A percentile compares a stretch with the other conserved stretches of the same genome.
phyloP scores from a whole-genome alignment of 2,329 filamentous ascomycete genomes.

The Alternaria incomplexa region DNA sequence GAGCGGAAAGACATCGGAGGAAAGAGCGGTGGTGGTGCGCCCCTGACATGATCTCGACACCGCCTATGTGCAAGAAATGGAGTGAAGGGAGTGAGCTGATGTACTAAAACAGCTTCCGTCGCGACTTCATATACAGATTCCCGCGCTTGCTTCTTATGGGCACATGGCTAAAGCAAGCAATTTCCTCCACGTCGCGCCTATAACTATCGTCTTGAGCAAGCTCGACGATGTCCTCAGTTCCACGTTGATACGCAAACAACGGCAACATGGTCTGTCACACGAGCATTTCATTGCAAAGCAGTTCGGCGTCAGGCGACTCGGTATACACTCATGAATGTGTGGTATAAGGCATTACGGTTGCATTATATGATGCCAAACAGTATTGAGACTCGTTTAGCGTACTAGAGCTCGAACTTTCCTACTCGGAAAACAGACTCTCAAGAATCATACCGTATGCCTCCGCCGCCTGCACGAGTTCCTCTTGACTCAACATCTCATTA shows the following conservation, averaged over 20 bases:
- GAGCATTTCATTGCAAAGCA: not conserved
- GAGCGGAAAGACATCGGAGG: not conserved
- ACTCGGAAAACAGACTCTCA: slow-evolving; percentile 20
- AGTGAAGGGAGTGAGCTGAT: not conserved
- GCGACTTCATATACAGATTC: too few relatives aligned
- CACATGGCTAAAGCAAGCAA: not conserved
- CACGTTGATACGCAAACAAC: too few relatives aligned
- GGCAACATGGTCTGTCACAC: not conserved
- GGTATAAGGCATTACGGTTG: not conserved
- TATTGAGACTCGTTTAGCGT: not conserved
- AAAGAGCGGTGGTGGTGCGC: not conserved
- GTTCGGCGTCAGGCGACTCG: fast-evolving
- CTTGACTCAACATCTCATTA: slow-evolving; percentile 26
- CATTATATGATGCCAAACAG: not conserved
- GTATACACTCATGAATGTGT: fast-evolving
- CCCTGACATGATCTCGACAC: not conserved
- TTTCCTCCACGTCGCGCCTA: not conserved
- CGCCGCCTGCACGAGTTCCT: slow-evolving; percentile 27
- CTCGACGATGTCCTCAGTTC: not conserved
- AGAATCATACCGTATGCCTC: slow-evolving; percentile 33
- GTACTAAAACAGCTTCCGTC: fast-evolving
- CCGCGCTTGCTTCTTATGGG: not conserved
- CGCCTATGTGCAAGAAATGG: not conserved
- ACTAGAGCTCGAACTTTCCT: not conserved
- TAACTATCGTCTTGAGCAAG: not conserved